A percentile compares a stretch with the other conserved stretches of the same genome.
Conservation (phyloP, 257 asterid genomes). For the Handroanthus guayacan region DNA sequence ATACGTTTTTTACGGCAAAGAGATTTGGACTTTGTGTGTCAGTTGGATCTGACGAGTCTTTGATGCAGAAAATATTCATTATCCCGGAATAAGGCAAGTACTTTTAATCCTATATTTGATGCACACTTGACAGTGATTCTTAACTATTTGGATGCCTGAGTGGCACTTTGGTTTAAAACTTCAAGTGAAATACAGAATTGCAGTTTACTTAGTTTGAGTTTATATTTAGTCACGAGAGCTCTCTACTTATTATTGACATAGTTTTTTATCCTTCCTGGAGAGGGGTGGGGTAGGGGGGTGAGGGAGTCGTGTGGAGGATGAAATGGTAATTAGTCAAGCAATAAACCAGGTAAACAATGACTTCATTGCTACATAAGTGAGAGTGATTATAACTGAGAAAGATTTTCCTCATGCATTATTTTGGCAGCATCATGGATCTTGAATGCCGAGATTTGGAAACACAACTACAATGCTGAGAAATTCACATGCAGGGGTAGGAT, state of each 20-base stretch:
- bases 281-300: neutral
- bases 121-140: conserved; percentile 15
- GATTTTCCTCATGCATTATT: neutral
- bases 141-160: conserved; percentile 23
- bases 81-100: neutral
- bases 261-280: neutral
- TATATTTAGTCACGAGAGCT: neutral
- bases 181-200: conserved; percentile 2
- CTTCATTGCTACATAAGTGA: conserved; percentile 2
- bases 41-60: conserved; percentile 29
- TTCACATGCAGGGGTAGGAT: conserved; percentile 6
- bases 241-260: neutral
- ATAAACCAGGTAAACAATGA: conserved; percentile 2
- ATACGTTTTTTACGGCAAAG: neutral
- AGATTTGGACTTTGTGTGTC: conserved; percentile 13
- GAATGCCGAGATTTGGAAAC: conserved; percentile 11
- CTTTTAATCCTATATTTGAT: neutral
- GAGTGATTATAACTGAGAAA: neutral
- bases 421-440: neutral
- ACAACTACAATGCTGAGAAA: conserved; percentile 11
- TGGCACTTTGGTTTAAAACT: neutral
- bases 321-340: neutral
- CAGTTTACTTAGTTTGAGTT: conserved; percentile 17
- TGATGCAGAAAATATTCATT: neutral
- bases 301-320: neutral